Evolutionary conservation across 116 monocot species (phyloP).

Genomic region (Cymodocea nodosa): DNA sequence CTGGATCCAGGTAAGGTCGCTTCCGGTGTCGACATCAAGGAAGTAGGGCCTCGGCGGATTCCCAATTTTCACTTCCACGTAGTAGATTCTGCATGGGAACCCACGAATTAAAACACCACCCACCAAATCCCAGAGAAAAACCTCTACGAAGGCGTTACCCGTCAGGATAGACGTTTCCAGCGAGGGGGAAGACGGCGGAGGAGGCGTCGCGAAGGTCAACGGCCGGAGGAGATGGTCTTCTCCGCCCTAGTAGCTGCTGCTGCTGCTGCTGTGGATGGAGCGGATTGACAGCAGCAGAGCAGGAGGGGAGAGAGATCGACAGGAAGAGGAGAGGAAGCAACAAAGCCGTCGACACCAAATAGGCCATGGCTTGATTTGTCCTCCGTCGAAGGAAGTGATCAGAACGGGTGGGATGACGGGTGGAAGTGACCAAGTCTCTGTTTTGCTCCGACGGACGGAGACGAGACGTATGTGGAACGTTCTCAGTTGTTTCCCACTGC

Average conservation of each 20-base stretch:
- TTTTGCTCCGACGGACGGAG: no score
- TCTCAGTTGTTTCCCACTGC: no score
- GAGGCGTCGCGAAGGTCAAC: slow-evolving; percentile 2
- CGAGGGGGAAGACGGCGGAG: slow-evolving; percentile 59
- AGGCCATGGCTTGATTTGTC: no score
- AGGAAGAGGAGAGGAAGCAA: neutral
- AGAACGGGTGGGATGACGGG: no score
- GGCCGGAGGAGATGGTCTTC: neutral
- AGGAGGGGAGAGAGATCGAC: neutral
- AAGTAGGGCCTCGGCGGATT: slow-evolving; percentile 86
- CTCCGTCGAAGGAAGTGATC: neutral
- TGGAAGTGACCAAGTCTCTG: no score
- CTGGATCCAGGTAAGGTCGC: slow-evolving; percentile 94
- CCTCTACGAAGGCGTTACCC: slow-evolving; percentile 26
- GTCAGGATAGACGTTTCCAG: slow-evolving; percentile 77
- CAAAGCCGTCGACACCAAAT: neutral
- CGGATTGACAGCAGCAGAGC: neutral
- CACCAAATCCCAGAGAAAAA: no score
- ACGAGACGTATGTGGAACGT: no score
- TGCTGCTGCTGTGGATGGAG: neutral
- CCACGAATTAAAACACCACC: no score
- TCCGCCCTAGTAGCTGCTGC: no score
- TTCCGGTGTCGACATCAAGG: slow-evolving; percentile 93
- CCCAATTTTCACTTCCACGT: slow-evolving; percentile 54
- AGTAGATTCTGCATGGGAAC: slow-evolving; percentile 39